phyloP scores from a whole-genome alignment of 768 basidiomycete species.

The Agrocybe praecox region DNA sequence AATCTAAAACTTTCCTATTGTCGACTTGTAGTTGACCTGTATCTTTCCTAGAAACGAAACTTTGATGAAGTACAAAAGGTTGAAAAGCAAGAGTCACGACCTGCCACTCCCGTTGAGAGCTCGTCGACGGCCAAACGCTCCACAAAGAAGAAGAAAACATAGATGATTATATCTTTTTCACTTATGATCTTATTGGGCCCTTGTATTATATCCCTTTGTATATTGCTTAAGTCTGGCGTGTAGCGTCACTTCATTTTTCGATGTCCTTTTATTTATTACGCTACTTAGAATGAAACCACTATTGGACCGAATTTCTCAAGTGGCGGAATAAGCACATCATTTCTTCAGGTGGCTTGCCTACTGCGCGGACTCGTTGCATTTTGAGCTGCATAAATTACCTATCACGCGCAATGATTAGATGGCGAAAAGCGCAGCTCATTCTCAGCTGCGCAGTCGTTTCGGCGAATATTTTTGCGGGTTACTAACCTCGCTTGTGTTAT shows the following conservation, averaged over 20 bases:
- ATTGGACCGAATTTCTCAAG: conserved; percentile 51
- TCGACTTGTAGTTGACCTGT: not conserved
- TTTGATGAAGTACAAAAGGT: conserved; percentile 63
- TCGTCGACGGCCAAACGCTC: conserved; percentile 58
- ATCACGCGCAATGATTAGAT: too few relatives aligned
- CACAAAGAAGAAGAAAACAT: conserved; percentile 70
- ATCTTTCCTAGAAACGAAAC: conserved; percentile 55
- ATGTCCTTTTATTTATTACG: not conserved
- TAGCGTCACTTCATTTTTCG: not conserved
- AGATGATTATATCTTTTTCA: not conserved
- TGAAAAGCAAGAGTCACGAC: conserved; percentile 58
- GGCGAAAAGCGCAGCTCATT: too few relatives aligned
- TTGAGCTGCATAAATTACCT: too few relatives aligned
- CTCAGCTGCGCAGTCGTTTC: too few relatives aligned
- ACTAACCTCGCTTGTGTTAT: too few relatives aligned
- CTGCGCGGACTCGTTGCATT: conserved; percentile 74
- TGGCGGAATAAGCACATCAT: conserved; percentile 58
- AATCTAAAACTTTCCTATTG: not conserved
- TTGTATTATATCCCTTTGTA: not conserved
- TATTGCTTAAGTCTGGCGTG: not conserved
- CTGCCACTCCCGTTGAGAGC: conserved; percentile 57
- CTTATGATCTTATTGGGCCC: not conserved
- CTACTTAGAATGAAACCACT: too few relatives aligned
- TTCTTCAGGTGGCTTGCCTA: conserved; percentile 66
- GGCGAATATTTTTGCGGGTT: too few relatives aligned